These are phyloP conservation scores for Sporothrix schenckii DNA, from an alignment of 2,329 filamentous ascomycete genomes.

Conservation along the genomic window DNA sequence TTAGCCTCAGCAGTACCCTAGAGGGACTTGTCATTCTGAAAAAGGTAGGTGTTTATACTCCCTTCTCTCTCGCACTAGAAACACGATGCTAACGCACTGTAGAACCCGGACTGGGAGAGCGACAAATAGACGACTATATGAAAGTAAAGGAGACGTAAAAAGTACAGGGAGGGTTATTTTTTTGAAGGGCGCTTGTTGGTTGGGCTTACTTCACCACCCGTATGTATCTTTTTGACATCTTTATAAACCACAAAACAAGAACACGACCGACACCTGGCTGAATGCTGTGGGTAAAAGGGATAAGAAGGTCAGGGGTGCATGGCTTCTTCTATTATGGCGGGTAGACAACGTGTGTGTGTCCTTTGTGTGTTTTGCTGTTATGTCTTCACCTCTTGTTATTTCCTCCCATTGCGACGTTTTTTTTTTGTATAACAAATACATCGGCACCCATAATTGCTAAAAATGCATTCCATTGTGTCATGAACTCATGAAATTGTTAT, in stretches of 20 bases:
- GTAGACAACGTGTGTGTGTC: no score
- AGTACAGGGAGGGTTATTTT: background rate
- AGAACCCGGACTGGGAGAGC: conserved; percentile 61
- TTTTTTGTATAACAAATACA: conserved; percentile 37
- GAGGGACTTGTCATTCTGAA: conserved; percentile 94
- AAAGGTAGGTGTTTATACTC: conserved; percentile 65
- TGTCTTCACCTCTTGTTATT: background rate
- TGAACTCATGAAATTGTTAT: background rate
- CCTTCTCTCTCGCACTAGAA: background rate
- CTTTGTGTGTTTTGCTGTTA: conserved; percentile 32
- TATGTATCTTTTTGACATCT: conserved; percentile 16
- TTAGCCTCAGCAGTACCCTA: conserved; percentile 84
- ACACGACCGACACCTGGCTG: conserved; percentile 1
- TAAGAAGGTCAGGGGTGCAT: background rate
- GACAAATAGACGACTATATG: conserved; percentile 47
- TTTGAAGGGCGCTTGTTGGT: conserved; percentile 17
- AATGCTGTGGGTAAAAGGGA: conserved; percentile 5
- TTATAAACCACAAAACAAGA: conserved; percentile 8
- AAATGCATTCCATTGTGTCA: background rate
- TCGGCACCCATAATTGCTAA: background rate
- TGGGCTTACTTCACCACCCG: conserved; percentile 3
- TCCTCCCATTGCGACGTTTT: conserved; percentile 34
- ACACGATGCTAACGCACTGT: background rate
- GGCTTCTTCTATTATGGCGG: conserved; percentile 13
- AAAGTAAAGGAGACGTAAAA: background rate